Base-by-base conservation (phyloP, 176 grass and related monocot genomes). In the Oryza brachyantha region DNA sequence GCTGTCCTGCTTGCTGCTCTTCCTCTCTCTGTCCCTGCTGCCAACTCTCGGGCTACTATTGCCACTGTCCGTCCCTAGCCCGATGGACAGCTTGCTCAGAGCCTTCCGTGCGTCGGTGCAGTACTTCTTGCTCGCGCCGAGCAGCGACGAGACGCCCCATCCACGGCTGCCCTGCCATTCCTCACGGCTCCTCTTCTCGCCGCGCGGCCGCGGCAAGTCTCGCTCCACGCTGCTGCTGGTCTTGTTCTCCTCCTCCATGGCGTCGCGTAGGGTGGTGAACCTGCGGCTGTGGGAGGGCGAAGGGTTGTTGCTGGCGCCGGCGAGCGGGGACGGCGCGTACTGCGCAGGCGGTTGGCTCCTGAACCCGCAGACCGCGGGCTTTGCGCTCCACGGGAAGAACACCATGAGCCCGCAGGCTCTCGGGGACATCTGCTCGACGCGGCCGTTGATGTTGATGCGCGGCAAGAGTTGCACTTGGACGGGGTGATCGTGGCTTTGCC, bases 351-450 rank as follows among this genome's bases (percentile, higher is more conserved):
- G n/a, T n/a, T n/a, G 79, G 76, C 72, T 88, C 35, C 61, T 80
- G 86, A 88, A 88, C 31, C 84, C 91, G 36, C 87, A 86, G 7
- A 83, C 72, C 5, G 79, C 80, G 10, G 89, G 94, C 83, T 88
- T 94, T 7, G 93, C 67, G 83, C 86, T 94, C 94, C 91, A 90
- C 5, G 94, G 94, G 48, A 97, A 94, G 76, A 94, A 86, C 77
- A 94, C 40, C 91, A 97, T 92, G 78, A 97, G 81, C 5, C 94
- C 94, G 34, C 94, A 97, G 2, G 94, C 87, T 71, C 75, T 74
- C 0, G 94, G 85, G 12, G 91, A 35, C 84, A 90, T 74, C 82
- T 90, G 82, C 41, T 94, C 88, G 16, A 29, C 63, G 5, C 85
- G 63, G 27, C 81, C 64, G 9, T 77, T 70, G 58, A 89, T 69